These are phyloP conservation scores for Boletus sp. DNA, from an alignment of 768 basidiomycete genomes.

Conservation along the genomic window DNA sequence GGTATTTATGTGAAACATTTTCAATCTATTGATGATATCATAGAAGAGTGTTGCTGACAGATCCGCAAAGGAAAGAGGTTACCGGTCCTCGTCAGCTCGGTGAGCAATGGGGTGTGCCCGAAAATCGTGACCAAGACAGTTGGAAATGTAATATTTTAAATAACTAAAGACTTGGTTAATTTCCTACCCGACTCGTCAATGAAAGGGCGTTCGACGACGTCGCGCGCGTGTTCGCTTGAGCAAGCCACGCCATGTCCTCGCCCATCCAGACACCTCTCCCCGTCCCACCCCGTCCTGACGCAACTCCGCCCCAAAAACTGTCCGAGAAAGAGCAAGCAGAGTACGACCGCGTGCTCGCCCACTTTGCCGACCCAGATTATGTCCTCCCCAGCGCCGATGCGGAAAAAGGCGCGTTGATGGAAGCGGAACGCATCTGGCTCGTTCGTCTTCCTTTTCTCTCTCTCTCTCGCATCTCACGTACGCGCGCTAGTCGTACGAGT, in stretches of 20 bases:
- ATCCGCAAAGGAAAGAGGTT: background rate
- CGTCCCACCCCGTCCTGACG: conserved; percentile 25
- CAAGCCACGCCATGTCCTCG: conserved; percentile 5
- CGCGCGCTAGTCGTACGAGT: conserved; percentile 55
- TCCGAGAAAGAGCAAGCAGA: conserved; percentile 46
- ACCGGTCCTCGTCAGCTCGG: background rate
- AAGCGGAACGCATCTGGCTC: conserved; percentile 78
- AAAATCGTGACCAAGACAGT: background rate
- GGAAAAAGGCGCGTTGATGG: conserved; percentile 47
- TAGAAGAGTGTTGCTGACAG: background rate
- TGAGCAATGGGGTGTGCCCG: too few species aligned
- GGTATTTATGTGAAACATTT: background rate
- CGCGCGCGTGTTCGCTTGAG: background rate
- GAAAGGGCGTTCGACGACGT: too few species aligned
- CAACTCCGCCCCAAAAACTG: conserved; percentile 38
- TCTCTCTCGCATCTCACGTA: background rate
- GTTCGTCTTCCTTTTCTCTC: conserved; percentile 33
- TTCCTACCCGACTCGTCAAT: too few species aligned
- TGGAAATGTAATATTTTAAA: too few species aligned
- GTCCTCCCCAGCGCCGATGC: conserved; percentile 44
- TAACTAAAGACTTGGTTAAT: too few species aligned
- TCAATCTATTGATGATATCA: conserved; percentile 12
- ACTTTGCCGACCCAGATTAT: conserved; percentile 57
- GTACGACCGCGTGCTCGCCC: conserved; percentile 53
- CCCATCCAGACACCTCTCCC: conserved; percentile 22